phyloP scores from a whole-genome alignment of 371 early-diverging fungal genomes.

The Haplosporangium sp. region DNA sequence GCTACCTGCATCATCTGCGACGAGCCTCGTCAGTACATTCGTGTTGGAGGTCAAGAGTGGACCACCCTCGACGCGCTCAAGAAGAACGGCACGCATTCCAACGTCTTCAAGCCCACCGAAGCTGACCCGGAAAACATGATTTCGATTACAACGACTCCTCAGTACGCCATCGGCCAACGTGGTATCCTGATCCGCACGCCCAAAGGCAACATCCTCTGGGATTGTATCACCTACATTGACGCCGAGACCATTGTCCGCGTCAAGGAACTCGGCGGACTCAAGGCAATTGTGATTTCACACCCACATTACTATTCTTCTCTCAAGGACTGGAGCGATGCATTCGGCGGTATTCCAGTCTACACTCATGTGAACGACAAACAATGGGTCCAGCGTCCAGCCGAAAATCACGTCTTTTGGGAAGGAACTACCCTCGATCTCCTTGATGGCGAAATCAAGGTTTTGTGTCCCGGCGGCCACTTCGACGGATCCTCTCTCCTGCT shows the following conservation, averaged over 20 bases:
- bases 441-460: constrained; percentile 39
- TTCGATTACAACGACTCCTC: constrained; percentile 33
- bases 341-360: constrained; percentile 44
- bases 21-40: constrained; percentile 51
- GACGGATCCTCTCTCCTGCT: constrained; percentile 41
- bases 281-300: constrained; percentile 50
- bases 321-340: constrained; percentile 45
- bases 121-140: constrained; percentile 41
- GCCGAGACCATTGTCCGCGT: constrained; percentile 30
- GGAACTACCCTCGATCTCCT: constrained; percentile 32
- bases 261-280: constrained; percentile 38
- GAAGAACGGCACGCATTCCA: constrained; percentile 25
- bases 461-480: constrained; percentile 49
- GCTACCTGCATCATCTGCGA: constrained; percentile 39
- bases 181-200: constrained; percentile 34
- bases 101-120: constrained; percentile 32
- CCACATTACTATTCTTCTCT: constrained; percentile 50
- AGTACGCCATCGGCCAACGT: constrained; percentile 50
- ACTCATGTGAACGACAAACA: constrained; percentile 34
- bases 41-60: constrained; percentile 43
- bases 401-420: constrained; percentile 46
- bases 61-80: constrained; percentile 35
- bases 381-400: constrained; percentile 46
- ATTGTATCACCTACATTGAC: constrained; percentile 48
- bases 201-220: constrained; percentile 46